Percentiles rank a stretch among this genome's conserved stretches.
Conservation (phyloP, 148 eudicot genomes). For the Vaccinium corymbosum region DNA sequence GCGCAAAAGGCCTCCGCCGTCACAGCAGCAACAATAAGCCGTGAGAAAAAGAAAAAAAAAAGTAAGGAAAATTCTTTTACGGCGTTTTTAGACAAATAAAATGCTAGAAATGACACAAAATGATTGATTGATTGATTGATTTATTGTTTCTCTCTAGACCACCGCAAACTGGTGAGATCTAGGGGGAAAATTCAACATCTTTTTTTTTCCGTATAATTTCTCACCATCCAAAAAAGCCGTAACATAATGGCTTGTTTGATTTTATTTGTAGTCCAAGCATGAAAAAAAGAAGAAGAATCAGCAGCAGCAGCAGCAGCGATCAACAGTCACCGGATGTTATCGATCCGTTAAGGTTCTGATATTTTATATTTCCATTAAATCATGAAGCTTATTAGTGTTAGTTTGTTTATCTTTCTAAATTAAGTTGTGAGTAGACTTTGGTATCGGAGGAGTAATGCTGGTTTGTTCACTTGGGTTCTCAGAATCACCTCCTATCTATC, state of each 20-base stretch:
- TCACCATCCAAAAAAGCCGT: not conserved
- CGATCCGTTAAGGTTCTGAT: not conserved
- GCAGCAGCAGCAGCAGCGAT: not conserved
- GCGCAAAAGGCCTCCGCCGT: slow-evolving; percentile 32
- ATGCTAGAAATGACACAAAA: no score
- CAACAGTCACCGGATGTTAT: not conserved
- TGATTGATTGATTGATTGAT: no score
- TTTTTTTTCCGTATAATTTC: not conserved
- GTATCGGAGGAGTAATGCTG: not conserved
- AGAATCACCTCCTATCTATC: no score
- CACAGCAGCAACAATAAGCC: not conserved
- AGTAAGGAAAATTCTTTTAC: not conserved
- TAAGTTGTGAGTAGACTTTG: not conserved
- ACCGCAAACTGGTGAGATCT: not conserved
- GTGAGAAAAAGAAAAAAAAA: not conserved
- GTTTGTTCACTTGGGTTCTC: no score
- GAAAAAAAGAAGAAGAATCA: not conserved
- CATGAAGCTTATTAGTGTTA: not conserved
- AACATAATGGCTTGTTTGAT: not conserved
- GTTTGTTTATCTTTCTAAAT: not conserved
- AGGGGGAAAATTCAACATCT: not conserved
- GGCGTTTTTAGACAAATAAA: no score
- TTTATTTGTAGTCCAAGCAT: not conserved
- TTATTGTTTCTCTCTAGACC: no score
- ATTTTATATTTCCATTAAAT: not conserved